A percentile compares a stretch with the other conserved stretches of the same genome.
These are phyloP conservation scores for Trichoderma lentiforme DNA, from an alignment of 2,329 filamentous ascomycete species.

Conservation along the genomic window DNA sequence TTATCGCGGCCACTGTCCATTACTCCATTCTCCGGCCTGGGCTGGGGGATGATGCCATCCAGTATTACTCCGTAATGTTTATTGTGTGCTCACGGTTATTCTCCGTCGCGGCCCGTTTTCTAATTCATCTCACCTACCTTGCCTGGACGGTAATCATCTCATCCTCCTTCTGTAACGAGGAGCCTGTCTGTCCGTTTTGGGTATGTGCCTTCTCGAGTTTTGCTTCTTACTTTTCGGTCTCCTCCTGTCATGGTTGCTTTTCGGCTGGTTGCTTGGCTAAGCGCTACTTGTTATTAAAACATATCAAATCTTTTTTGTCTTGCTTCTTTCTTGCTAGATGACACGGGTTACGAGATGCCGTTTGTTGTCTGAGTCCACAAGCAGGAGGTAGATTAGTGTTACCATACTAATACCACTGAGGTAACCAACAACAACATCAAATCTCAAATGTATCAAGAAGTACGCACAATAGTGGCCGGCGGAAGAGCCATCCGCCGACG, in stretches of 20 bases:
- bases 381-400: background rate
- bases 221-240: background rate
- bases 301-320: background rate
- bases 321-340: background rate
- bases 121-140: background rate
- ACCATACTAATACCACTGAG: background rate
- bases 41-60: constrained; percentile 6
- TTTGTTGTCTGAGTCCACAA: background rate
- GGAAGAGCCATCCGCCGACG: background rate
- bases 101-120: constrained; percentile 10
- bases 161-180: background rate
- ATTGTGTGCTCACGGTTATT: constrained; percentile 1
- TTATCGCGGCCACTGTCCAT: background rate
- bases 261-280: background rate
- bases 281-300: background rate
- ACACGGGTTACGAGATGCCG: background rate
- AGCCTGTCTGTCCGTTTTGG: constrained; percentile 2
- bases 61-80: constrained; percentile 5
- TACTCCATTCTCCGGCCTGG: background rate
- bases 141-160: background rate
- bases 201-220: background rate
- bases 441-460: background rate
- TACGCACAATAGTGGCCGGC: background rate
- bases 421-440: background rate
- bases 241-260: background rate